A percentile compares a stretch with the other conserved stretches of the same genome.
These are phyloP conservation scores for Suillus cothurnatus DNA, from an alignment of 768 basidiomycete species.

Conservation along the genomic window DNA sequence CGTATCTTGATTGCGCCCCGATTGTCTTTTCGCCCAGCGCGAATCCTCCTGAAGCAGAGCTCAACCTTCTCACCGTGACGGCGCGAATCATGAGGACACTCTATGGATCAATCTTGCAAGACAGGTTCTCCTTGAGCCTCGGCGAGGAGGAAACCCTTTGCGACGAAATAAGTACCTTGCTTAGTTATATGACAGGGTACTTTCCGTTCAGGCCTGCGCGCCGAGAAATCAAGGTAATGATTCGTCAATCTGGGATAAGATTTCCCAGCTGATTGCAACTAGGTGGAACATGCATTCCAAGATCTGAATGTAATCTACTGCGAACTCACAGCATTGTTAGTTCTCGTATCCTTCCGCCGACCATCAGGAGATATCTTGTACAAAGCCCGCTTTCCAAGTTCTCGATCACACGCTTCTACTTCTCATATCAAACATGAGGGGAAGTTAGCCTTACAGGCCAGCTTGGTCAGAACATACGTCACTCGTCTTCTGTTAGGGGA, in stretches of 20 bases:
- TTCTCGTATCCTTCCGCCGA: conserved; percentile 38
- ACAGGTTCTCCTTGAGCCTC: conserved; percentile 37
- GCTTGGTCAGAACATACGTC: conserved; percentile 63
- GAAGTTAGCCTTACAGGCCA: conserved; percentile 42
- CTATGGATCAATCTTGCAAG: conserved; percentile 58
- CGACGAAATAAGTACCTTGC: conserved; percentile 56
- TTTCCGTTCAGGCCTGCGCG: conserved; percentile 72
- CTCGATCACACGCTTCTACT: conserved; percentile 21
- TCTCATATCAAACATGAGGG: conserved; percentile 18
- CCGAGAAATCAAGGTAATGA: conserved; percentile 58
- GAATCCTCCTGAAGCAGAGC: conserved; percentile 59
- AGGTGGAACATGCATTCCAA: conserved; percentile 70
- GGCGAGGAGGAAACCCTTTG: conserved; percentile 29
- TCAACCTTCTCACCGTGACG: conserved; percentile 59
- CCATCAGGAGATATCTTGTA: conserved; percentile 10
- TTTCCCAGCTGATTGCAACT: conserved; percentile 4
- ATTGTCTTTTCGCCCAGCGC: conserved; percentile 71
- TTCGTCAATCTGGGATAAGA: conserved; percentile 1
- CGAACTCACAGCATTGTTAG: conserved; percentile 68
- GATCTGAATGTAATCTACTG: conserved; percentile 78
- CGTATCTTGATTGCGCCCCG: conserved; percentile 88
- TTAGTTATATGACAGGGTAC: conserved; percentile 77
- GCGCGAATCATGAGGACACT: conserved; percentile 59
- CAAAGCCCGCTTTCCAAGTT: conserved; percentile 9
- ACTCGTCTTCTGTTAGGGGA: conserved; percentile 57